Evolutionary conservation across 768 basidiomycete genomes (phyloP).

Genomic region (Serendipita indica): DNA sequence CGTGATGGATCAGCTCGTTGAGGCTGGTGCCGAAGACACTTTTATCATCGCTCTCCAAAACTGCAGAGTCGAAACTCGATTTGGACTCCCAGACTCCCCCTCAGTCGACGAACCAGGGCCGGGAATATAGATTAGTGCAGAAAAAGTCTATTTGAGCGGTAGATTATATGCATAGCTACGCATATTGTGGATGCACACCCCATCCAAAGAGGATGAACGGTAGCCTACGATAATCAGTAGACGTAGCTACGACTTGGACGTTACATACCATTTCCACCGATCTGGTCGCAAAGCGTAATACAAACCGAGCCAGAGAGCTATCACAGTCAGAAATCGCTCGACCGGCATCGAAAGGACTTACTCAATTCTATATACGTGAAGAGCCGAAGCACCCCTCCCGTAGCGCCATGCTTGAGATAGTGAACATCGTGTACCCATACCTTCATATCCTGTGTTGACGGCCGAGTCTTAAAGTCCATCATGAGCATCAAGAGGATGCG

Average conservation of each 20-base stretch:
- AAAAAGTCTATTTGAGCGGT: neutral
- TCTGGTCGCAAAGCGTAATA: constrained; percentile 26
- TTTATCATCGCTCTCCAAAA: constrained; percentile 83
- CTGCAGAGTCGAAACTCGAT: constrained; percentile 51
- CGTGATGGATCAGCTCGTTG: constrained; percentile 78
- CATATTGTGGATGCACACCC: constrained; percentile 9
- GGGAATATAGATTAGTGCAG: neutral
- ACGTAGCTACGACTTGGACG: neutral
- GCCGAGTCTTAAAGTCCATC: constrained; percentile 32
- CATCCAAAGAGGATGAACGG: constrained; percentile 8
- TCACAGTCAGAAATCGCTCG: neutral
- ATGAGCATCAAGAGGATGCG: constrained; percentile 36
- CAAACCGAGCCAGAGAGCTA: constrained; percentile 29
- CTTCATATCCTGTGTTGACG: constrained; percentile 35
- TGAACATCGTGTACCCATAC: constrained; percentile 40
- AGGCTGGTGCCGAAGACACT: constrained; percentile 79
- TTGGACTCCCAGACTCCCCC: neutral
- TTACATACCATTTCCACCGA: constrained; percentile 6
- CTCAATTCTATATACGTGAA: constrained; percentile 44
- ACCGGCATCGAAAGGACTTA: constrained; percentile 20
- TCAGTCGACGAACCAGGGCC: neutral
- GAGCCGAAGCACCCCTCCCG: constrained; percentile 35
- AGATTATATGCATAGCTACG: neutral
- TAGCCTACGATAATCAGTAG: neutral
- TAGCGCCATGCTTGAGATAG: constrained; percentile 36